Conservation (phyloP, 2,329 filamentous ascomycete genomes). For the Epichloe amarillans region DNA sequence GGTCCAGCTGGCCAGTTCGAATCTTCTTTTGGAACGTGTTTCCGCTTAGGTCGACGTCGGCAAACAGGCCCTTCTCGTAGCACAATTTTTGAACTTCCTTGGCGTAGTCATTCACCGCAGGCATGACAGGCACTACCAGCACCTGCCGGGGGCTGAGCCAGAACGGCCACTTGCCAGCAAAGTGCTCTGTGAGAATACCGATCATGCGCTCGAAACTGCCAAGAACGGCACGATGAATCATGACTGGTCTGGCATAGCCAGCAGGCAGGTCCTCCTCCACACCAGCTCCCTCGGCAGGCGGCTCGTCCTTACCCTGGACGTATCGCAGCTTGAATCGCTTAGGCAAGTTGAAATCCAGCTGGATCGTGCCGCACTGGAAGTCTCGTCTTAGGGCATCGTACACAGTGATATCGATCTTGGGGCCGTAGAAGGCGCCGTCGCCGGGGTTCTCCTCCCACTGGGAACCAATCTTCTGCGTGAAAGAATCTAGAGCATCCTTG, state of each 20-base stretch:
- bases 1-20: conserved; percentile 62
- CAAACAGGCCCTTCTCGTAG: conserved; percentile 54
- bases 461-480: conserved; percentile 45
- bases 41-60: conserved; percentile 43
- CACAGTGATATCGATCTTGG: conserved; percentile 96
- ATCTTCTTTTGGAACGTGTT: conserved; percentile 89
- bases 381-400: conserved; percentile 70
- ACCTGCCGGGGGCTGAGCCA: conserved; percentile 79
- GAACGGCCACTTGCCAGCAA: conserved; percentile 79
- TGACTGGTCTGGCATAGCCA: conserved; percentile 68
- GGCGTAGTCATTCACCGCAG: conserved; percentile 67
- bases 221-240: conserved; percentile 73
- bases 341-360: conserved; percentile 76
- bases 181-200: conserved; percentile 72
- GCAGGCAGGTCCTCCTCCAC: conserved; percentile 40
- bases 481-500: conserved; percentile 65
- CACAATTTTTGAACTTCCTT: conserved; percentile 59
- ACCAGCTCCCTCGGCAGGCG: conserved; percentile 27
- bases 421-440: conserved; percentile 95
- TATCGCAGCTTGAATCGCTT: conserved; percentile 28
- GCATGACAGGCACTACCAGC: conserved; percentile 46
- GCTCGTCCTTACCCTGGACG: conserved; percentile 38
- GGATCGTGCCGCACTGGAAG: conserved; percentile 57
- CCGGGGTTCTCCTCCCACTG: conserved; percentile 87
- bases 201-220: conserved; percentile 56